phyloP scores from a whole-genome alignment of 306 rosid species.

The Erythrophleum fordii region DNA sequence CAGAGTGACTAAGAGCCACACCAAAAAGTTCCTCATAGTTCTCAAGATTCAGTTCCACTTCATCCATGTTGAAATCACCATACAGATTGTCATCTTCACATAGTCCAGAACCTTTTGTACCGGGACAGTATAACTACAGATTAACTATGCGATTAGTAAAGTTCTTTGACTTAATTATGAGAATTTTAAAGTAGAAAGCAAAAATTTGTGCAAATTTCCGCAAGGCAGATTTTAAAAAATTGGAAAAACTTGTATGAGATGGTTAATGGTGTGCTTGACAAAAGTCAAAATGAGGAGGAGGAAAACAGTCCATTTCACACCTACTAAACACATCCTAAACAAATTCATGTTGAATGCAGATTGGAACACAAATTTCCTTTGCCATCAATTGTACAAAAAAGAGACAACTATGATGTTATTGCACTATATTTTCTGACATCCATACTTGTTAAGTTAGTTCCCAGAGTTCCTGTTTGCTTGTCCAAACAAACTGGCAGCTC shows the following conservation, averaged over 20 bases:
- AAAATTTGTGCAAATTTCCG: conserved; percentile 16
- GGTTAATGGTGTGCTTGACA: not conserved
- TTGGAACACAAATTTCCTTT: conserved; percentile 12
- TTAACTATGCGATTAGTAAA: conserved; percentile 39
- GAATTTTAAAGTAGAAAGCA: conserved; percentile 1
- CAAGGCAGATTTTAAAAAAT: not conserved
- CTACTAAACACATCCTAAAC: not conserved
- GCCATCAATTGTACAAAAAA: not conserved
- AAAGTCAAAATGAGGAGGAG: not conserved
- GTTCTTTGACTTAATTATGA: conserved; percentile 37
- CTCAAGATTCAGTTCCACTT: conserved; percentile 82
- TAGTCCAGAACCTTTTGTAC: conserved; percentile 50
- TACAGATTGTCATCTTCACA: conserved; percentile 58
- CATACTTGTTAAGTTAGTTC: not conserved
- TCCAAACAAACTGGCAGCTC: not conserved
- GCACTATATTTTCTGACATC: not conserved
- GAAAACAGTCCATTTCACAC: not conserved
- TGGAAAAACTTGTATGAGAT: not conserved
- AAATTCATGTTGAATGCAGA: not conserved
- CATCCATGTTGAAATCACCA: conserved; percentile 82
- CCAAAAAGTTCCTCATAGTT: conserved; percentile 91
- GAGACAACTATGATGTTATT: not conserved
- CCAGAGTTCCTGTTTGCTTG: not conserved
- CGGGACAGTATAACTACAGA: conserved; percentile 67
- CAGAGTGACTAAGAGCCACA: conserved; percentile 73